Conservation (phyloP, 2,329 filamentous ascomycete species). For the Talaromyces piceae region DNA sequence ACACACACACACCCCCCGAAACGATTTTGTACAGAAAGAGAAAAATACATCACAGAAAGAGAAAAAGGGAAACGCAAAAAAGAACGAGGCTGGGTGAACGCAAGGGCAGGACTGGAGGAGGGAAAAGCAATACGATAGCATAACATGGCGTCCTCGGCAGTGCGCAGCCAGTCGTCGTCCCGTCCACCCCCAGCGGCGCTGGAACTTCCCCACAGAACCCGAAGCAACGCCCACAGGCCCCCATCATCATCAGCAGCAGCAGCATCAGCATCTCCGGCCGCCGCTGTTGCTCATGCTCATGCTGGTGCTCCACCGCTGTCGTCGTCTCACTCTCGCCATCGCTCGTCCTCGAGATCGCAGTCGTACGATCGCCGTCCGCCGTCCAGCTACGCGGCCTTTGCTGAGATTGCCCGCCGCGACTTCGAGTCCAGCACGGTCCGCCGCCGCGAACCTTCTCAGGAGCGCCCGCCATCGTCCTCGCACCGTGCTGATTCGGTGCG, state of each 20-base stretch:
- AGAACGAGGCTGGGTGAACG: no score
- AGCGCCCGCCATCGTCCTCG: conserved; percentile 32
- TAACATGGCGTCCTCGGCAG: conserved; percentile 42
- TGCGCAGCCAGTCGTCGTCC: conserved; percentile 44
- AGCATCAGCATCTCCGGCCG: conserved; percentile 35
- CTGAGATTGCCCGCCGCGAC: conserved; percentile 57
- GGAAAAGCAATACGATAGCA: no score
- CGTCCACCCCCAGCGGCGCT: conserved; percentile 33
- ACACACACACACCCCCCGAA: no score
- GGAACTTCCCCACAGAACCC: conserved; percentile 40
- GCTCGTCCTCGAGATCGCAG: conserved; percentile 33
- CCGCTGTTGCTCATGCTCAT: no score
- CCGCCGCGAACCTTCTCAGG: conserved; percentile 47
- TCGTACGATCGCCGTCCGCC: conserved; percentile 40
- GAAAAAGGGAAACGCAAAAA: no score
- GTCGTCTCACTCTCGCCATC: conserved; percentile 18
- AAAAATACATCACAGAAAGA: no score
- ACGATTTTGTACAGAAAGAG: no score
- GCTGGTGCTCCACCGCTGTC: no score
- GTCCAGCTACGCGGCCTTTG: conserved; percentile 42
- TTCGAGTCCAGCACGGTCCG: conserved; percentile 51
- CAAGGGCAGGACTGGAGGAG: no score
- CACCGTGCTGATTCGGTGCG: conserved; percentile 51
- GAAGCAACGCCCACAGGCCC: conserved; percentile 38
- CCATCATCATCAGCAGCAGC: conserved; percentile 28